Evolutionary conservation across 1,284 basidiomycete species (phyloP).

Genomic region (Apiotrichum siamense): DNA sequence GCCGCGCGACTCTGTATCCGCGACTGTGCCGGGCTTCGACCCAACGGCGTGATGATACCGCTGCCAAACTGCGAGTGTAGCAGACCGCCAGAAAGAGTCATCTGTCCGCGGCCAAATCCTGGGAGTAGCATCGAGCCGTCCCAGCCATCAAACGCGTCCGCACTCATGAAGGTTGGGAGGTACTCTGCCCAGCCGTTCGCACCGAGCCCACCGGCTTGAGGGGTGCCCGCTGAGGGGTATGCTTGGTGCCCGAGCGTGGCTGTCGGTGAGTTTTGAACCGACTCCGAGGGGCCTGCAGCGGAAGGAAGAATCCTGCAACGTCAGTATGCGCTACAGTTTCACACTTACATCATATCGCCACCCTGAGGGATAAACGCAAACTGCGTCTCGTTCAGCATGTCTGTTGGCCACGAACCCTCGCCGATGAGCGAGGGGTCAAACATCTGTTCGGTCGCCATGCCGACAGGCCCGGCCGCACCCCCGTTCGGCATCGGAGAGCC

Average conservation of each 20-base stretch:
- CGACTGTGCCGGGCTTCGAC: slow-evolving; percentile 17
- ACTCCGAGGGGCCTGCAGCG: slow-evolving; percentile 38
- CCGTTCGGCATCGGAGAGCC: slow-evolving; percentile 13
- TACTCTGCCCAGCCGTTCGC: slow-evolving; percentile 44
- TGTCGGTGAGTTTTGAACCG: slow-evolving; percentile 35
- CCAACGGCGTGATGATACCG: slow-evolving; percentile 44
- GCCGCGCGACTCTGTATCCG: slow-evolving; percentile 12
- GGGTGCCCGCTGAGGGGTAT: slow-evolving; percentile 15
- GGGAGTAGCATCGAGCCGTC: slow-evolving; percentile 45
- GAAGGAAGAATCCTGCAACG: slow-evolving; percentile 37
- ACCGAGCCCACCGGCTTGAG: slow-evolving; percentile 21
- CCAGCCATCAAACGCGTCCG: slow-evolving; percentile 46
- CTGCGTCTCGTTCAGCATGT: slow-evolving; percentile 29
- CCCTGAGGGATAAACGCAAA: slow-evolving; percentile 44
- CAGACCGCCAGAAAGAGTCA: slow-evolving; percentile 44
- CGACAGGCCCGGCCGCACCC: background rate
- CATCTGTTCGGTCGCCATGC: slow-evolving; percentile 10
- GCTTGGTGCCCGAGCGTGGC: slow-evolving; percentile 8
- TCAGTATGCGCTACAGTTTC: too few species aligned
- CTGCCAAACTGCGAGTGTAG: slow-evolving; percentile 46
- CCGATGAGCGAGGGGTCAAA: slow-evolving; percentile 38
- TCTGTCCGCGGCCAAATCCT: slow-evolving; percentile 45
- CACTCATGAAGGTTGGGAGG: slow-evolving; percentile 40
- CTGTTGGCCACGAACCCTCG: slow-evolving; percentile 31
- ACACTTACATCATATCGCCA: slow-evolving; percentile 43